A percentile compares a stretch with the other conserved stretches of the same genome.
These are phyloP conservation scores for Alternaria triticina DNA, from an alignment of 2,329 filamentous ascomycete species.

Conservation along the genomic window DNA sequence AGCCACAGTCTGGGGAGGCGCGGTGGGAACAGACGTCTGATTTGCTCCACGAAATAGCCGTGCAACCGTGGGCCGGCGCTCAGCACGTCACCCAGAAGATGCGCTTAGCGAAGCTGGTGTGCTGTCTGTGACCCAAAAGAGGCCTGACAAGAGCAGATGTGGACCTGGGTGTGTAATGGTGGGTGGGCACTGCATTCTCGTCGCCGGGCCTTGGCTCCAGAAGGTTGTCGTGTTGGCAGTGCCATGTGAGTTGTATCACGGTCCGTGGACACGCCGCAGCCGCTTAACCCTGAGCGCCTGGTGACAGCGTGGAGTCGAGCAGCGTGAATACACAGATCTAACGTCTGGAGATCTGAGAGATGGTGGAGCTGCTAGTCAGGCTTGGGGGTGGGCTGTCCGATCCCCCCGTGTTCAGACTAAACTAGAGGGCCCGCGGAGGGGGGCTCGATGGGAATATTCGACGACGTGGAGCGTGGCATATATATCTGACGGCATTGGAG, in stretches of 20 bases:
- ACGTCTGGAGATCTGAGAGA: constrained; percentile 13
- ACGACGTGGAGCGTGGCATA: constrained; percentile 2
- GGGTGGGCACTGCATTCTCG: constrained; percentile 21
- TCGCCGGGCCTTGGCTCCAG: constrained; percentile 16
- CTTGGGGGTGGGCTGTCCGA: constrained; percentile 6
- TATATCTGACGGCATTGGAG: constrained; percentile 7
- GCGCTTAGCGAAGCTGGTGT: constrained; percentile 19
- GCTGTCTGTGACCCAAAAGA: constrained; percentile 22
- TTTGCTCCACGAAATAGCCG: constrained; percentile 28
- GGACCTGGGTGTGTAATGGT: constrained; percentile 8
- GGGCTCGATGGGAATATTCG: constrained; percentile 1
- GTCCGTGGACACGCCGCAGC: constrained; percentile 20
- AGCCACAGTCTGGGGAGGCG: constrained; percentile 22
- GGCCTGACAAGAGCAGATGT: constrained; percentile 21
- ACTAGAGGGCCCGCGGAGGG: background rate
- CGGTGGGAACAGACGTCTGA: constrained; percentile 15
- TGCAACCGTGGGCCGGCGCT: constrained; percentile 21
- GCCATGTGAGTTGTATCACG: constrained; percentile 27
- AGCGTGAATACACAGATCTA: constrained; percentile 21
- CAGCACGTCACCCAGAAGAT: constrained; percentile 14
- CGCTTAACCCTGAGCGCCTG: constrained; percentile 19
- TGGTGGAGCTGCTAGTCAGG: constrained; percentile 4
- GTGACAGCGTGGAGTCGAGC: constrained; percentile 16
- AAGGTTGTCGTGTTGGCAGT: constrained; percentile 35
- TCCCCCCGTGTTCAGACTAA: constrained; percentile 7